Evolutionary conservation across 2,329 filamentous ascomycete genomes (phyloP).

Genomic region (Neofusicoccum ribis): DNA sequence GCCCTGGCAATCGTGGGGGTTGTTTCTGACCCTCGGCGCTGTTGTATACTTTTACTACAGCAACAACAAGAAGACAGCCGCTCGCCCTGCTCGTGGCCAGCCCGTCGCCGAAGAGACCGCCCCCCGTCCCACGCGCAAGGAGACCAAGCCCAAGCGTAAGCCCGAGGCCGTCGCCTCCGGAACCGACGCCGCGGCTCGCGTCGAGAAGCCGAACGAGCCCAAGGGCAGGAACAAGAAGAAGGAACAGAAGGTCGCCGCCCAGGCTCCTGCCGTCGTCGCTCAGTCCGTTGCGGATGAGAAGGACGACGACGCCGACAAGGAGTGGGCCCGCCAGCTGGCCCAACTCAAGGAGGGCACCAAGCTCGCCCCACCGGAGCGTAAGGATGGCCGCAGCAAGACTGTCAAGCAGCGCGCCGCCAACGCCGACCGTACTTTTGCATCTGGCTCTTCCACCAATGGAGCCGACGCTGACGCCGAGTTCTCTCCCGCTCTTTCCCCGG

Average conservation of each 20-base stretch:
- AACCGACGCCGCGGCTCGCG: conserved; percentile 5
- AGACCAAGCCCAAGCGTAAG: conserved; percentile 18
- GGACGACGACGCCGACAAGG: conserved; percentile 36
- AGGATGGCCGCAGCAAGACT: conserved; percentile 18
- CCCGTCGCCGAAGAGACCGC: conserved; percentile 14
- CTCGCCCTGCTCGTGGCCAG: conserved; percentile 2
- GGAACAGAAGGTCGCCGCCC: conserved; percentile 31
- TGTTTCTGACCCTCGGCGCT: conserved; percentile 32
- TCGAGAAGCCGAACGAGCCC: conserved; percentile 31
- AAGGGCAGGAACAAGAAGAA: conserved; percentile 22
- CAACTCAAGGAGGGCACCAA: conserved; percentile 20
- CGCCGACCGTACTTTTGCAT: conserved; percentile 24
- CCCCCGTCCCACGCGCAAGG: conserved; percentile 13
- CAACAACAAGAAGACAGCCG: conserved; percentile 26
- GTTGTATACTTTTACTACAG: conserved; percentile 32
- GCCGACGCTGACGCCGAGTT: conserved; percentile 80
- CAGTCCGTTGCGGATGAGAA: conserved; percentile 30
- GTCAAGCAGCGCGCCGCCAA: conserved; percentile 21
- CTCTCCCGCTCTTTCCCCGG: conserved; percentile 68
- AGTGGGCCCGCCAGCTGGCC: conserved; percentile 20
- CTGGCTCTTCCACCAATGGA: conserved; percentile 66
- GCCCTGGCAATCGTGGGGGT: conserved; percentile 32
- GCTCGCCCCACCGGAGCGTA: conserved; percentile 16
- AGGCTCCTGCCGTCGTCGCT: conserved; percentile 36
- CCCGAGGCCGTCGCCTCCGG: conserved; percentile 1